Base-by-base conservation (phyloP, 192 early-diverging fungal species). In the Funneliformis geosporum region DNA sequence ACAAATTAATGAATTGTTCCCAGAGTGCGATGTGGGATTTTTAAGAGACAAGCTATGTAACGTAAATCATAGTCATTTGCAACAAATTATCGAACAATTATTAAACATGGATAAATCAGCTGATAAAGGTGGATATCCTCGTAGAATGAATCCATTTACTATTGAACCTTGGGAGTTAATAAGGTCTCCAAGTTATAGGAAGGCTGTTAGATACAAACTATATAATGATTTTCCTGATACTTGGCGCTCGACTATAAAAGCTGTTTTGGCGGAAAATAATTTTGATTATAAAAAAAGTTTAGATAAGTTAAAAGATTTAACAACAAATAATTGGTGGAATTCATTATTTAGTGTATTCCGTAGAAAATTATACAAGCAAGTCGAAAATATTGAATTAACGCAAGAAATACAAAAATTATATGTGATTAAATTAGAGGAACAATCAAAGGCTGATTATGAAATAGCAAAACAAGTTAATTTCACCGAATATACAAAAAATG, bases 171-270 rank as follows among this genome's bases (percentile, higher is more conserved):
- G 78, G 79, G 66, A 60, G 70, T 43, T 79, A 23, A 70, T 80
- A 50, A 27, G 78, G 47, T 80, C 80, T 59, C 64, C n/a, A 3
- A 33, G 38, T 21, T 76, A 76, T 39, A 60, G 21, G 21, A 76
- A 76, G 62, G 74, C 74, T n/a, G 74, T 76, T 12, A 76, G 74
- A 42, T 76, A 62, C 62, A 27, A 42, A 25, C 62, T 76, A 76
- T 76, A 76, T 61, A 76, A 76, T 44, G 74, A 76, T 43, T 76
- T 76, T 76, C 74, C 74, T n/a, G 60, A 85, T 79, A 80, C 84
- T 27, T 87, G 85, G 84, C 80, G 79, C 55, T 87, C 86, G n/a
- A 83, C 86, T 14, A 81, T 87, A 47, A 60, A 81, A 71, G 86
- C 86, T 8, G 83, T 87, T 12, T 70, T 87, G 42, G 85, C 86